Conservation (phyloP, 805 yeast species). For the Teunomyces gatunensis region DNA sequence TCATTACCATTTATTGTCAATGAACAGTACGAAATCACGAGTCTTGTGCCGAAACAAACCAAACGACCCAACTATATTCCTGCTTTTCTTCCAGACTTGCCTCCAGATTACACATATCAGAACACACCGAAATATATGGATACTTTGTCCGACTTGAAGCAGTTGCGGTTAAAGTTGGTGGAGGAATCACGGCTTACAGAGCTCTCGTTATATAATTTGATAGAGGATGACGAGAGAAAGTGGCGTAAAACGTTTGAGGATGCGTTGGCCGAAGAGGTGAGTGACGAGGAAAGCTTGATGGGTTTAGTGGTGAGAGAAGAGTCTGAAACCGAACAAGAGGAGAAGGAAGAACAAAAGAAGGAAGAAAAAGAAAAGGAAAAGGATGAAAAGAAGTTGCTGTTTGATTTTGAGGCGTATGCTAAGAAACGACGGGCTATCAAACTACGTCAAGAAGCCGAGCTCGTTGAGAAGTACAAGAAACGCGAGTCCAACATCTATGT, state of each 20-base stretch:
- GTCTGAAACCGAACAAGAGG: slow-evolving; percentile 2
- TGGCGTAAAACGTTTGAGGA: slow-evolving; percentile 28
- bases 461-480: slow-evolving; percentile 16
- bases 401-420: slow-evolving; percentile 61
- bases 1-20: slow-evolving; percentile 47
- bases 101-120: slow-evolving; percentile 91
- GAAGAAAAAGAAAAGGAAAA: slow-evolving; percentile 1
- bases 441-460: slow-evolving; percentile 8
- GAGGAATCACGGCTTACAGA: slow-evolving; percentile 83
- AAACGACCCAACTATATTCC: slow-evolving; percentile 53
- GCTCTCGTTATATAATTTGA: slow-evolving; percentile 63
- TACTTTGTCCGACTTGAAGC: slow-evolving; percentile 65
- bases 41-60: slow-evolving; percentile 52
- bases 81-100: slow-evolving; percentile 78
- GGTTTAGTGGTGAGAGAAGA: background rate
- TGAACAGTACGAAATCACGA: slow-evolving; percentile 49
- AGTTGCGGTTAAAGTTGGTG: slow-evolving; percentile 67
- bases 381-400: slow-evolving; percentile 14
- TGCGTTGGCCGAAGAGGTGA: slow-evolving; percentile 19
- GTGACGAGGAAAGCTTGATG: slow-evolving; percentile 6
- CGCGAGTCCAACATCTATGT: slow-evolving; percentile 32
- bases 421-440: slow-evolving; percentile 31
- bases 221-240: slow-evolving; percentile 36
- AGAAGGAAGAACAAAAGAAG: background rate
- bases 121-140: slow-evolving; percentile 68